A percentile compares a stretch with the other conserved stretches of the same genome.
Conservation (phyloP, 139 green algal genomes). For the Nannochloris sp. region DNA sequence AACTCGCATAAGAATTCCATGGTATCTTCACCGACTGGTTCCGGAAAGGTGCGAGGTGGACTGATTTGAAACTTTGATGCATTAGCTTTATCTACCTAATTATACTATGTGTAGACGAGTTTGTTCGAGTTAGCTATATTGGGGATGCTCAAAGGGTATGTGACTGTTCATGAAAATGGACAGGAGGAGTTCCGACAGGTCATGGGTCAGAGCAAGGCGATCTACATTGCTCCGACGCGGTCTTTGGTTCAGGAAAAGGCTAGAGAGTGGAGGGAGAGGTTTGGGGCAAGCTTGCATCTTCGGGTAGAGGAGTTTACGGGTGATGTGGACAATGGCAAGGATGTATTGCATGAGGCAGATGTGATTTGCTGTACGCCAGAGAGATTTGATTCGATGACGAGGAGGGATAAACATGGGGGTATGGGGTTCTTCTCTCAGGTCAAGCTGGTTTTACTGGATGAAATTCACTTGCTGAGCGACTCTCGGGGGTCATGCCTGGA, state of each 20-base stretch:
- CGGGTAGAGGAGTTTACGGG: constrained; percentile 59
- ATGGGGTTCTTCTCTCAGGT: constrained; percentile 62
- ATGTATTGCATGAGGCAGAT: constrained; percentile 56
- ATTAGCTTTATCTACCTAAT: too few relatives aligned
- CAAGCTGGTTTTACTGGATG: constrained; percentile 78
- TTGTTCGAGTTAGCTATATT: constrained; percentile 89
- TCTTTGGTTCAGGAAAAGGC: constrained; percentile 74
- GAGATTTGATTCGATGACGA: constrained; percentile 71
- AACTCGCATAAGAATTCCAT: constrained; percentile 52
- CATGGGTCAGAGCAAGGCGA: constrained; percentile 31
- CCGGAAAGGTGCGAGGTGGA: constrained; percentile 53
- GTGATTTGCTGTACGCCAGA: constrained; percentile 76
- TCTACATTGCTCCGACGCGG: constrained; percentile 65
- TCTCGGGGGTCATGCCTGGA: constrained; percentile 66
- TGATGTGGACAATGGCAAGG: constrained; percentile 32
- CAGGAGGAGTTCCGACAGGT: constrained; percentile 1
- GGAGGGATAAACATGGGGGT: constrained; percentile 37
- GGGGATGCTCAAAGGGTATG: constrained; percentile 37
- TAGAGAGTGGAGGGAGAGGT: constrained; percentile 62
- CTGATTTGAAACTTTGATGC: too few relatives aligned
- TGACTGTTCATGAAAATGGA: constrained; percentile 9
- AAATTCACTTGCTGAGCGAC: constrained; percentile 86
- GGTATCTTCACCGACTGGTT: constrained; percentile 70
- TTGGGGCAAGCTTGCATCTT: constrained; percentile 36
- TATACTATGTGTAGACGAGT: constrained; percentile 39